Conservation (phyloP, 176 grass and related monocot genomes). For the Lolium multiflorum region DNA sequence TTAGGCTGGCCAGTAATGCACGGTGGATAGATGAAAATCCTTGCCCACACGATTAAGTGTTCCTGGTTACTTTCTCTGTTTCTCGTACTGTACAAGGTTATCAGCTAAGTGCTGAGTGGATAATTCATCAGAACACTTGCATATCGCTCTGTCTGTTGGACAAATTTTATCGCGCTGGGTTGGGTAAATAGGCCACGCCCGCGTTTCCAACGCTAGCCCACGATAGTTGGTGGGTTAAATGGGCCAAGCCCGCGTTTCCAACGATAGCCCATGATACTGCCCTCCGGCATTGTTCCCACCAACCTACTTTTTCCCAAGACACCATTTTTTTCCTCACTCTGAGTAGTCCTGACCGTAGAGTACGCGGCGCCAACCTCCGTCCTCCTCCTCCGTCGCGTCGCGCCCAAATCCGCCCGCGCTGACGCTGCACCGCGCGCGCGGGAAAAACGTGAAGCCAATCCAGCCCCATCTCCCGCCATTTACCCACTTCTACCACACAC, state of each 20-base stretch:
- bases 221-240: neutral
- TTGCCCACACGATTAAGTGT: neutral
- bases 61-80: no score
- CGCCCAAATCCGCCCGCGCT: constrained; percentile 35
- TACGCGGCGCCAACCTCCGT: neutral
- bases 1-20: neutral
- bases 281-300: neutral
- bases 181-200: neutral
- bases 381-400: neutral
- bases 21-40: neutral
- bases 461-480: neutral
- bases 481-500: neutral
- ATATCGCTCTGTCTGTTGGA: no score
- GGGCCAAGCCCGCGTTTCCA: neutral
- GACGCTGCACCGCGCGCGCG: constrained; percentile 29
- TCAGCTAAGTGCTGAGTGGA: no score
- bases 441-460: constrained; percentile 51
- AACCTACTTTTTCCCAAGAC: neutral
- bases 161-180: neutral
- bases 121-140: no score
- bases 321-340: neutral
- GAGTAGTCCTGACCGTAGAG: neutral
- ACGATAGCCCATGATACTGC: neutral
- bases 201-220: neutral
- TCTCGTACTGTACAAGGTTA: no score